Conservation (phyloP, 2,329 filamentous ascomycete species). For the Phyllosticta citrichinensis region DNA sequence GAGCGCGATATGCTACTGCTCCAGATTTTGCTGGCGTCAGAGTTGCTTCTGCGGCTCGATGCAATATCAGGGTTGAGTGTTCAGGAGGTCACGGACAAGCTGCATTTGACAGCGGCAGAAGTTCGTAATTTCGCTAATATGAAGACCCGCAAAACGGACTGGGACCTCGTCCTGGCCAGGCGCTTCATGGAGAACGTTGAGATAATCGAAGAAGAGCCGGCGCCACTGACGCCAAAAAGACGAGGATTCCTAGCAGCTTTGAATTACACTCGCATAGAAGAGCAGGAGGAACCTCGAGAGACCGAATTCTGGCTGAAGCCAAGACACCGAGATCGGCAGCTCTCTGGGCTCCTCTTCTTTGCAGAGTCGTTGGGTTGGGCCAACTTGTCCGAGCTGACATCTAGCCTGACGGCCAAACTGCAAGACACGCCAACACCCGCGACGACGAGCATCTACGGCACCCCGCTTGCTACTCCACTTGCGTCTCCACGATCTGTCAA, state of each 20-base stretch:
- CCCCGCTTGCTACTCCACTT: constrained; percentile 20
- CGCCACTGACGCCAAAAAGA: constrained; percentile 16
- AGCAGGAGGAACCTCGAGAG: constrained; percentile 2
- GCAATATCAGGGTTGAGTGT: constrained; percentile 29
- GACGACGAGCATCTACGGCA: constrained; percentile 25
- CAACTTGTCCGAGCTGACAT: constrained; percentile 28
- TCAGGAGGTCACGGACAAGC: constrained; percentile 26
- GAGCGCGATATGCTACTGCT: constrained; percentile 46
- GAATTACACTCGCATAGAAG: constrained; percentile 15
- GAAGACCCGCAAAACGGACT: constrained; percentile 43
- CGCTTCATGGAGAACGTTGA: constrained; percentile 44
- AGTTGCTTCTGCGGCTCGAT: constrained; percentile 45
- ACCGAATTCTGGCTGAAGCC: constrained; percentile 15
- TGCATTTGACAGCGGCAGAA: constrained; percentile 34
- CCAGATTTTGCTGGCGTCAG: constrained; percentile 45
- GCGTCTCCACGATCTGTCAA: constrained; percentile 24
- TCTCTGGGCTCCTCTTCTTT: constrained; percentile 42
- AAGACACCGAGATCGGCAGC: constrained; percentile 29
- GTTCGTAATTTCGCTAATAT: constrained; percentile 36
- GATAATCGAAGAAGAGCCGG: constrained; percentile 22
- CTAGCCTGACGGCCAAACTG: constrained; percentile 28
- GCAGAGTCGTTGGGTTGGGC: constrained; percentile 43
- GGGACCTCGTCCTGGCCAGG: constrained; percentile 45
- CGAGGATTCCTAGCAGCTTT: constrained; percentile 23
- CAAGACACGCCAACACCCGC: constrained; percentile 11